These are phyloP conservation scores for Claviceps fusiformis DNA, from an alignment of 2,329 filamentous ascomycete genomes.

Conservation along the genomic window DNA sequence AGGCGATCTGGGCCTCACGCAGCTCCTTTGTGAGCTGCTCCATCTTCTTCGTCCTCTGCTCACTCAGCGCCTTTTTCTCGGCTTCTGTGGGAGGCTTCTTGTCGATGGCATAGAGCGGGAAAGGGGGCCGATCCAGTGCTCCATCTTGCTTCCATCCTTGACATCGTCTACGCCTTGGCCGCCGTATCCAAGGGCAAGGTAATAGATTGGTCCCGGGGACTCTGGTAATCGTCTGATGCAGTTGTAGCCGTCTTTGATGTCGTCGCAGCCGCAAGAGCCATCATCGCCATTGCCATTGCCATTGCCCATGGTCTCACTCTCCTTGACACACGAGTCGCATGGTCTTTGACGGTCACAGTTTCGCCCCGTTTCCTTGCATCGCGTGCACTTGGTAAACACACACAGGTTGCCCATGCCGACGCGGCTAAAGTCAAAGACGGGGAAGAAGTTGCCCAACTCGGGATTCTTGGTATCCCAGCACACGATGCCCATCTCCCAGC, in stretches of 20 bases:
- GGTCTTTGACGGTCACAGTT: slow-evolving; percentile 24
- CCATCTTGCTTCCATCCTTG: slow-evolving; percentile 12
- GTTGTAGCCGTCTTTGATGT: slow-evolving; percentile 3
- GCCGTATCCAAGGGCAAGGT: slow-evolving; percentile 18
- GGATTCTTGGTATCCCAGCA: slow-evolving; percentile 8
- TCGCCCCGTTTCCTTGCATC: slow-evolving; percentile 11
- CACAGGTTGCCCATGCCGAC: slow-evolving; percentile 18
- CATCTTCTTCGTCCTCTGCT: background rate
- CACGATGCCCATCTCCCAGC: slow-evolving; percentile 18
- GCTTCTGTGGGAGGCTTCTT: background rate
- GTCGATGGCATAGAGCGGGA: slow-evolving; percentile 7
- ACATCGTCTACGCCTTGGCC: slow-evolving; percentile 14
- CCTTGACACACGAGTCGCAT: slow-evolving; percentile 20
- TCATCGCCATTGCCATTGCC: background rate
- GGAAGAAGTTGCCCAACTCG: slow-evolving; percentile 4
- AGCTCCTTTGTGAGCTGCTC: background rate
- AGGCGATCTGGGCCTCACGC: background rate
- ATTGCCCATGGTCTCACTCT: background rate
- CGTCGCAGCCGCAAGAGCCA: slow-evolving; percentile 6
- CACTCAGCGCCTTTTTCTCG: background rate
- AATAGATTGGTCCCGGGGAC: slow-evolving; percentile 19
- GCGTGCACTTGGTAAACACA: slow-evolving; percentile 13
- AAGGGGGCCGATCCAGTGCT: slow-evolving; percentile 14
- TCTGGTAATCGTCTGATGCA: slow-evolving; percentile 8
- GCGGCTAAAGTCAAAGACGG: slow-evolving; percentile 16